A percentile compares a stretch with the other conserved stretches of the same genome.
Conservation (phyloP, 1,284 basidiomycete genomes). For the Hymenochaete sp. region DNA sequence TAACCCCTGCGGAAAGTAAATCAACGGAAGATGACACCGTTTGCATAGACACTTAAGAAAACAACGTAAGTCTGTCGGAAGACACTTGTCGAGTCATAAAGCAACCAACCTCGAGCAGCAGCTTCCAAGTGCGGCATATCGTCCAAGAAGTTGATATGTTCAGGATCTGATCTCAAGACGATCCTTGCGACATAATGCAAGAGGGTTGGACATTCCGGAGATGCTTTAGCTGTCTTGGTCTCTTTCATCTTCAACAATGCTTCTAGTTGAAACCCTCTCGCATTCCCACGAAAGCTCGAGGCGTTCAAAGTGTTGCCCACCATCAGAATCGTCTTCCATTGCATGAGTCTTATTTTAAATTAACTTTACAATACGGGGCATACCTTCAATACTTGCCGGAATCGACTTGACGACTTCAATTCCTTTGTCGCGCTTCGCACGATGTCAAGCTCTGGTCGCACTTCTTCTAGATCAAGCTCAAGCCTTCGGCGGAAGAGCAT, state of each 20-base stretch:
- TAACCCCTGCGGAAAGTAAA: conserved; percentile 47
- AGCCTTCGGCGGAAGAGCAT: conserved; percentile 80
- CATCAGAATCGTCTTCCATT: conserved; percentile 51
- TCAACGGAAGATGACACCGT: conserved; percentile 53
- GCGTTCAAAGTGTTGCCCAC: conserved; percentile 81
- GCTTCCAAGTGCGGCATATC: conserved; percentile 78
- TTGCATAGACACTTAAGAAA: conserved; percentile 56
- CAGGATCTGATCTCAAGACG: conserved; percentile 61
- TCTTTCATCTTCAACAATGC: conserved; percentile 82
- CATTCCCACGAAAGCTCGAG: conserved; percentile 76
- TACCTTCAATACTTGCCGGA: conserved; percentile 67
- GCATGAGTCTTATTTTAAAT: background rate
- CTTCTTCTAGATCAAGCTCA: conserved; percentile 77
- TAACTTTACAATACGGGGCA: conserved; percentile 15
- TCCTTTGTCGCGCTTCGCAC: conserved; percentile 70
- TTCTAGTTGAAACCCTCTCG: conserved; percentile 76
- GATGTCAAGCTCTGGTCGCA: conserved; percentile 73
- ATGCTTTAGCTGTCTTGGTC: conserved; percentile 66
- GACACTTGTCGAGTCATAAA: background rate
- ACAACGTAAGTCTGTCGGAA: conserved; percentile 8
- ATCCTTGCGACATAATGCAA: conserved; percentile 79
- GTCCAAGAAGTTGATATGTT: conserved; percentile 66
- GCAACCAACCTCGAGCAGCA: conserved; percentile 61
- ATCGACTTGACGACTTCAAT: conserved; percentile 57
- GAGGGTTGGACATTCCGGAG: conserved; percentile 70